These are phyloP conservation scores for Penstemon newberryi DNA, from an alignment of 257 asterid species.

Conservation along the genomic window DNA sequence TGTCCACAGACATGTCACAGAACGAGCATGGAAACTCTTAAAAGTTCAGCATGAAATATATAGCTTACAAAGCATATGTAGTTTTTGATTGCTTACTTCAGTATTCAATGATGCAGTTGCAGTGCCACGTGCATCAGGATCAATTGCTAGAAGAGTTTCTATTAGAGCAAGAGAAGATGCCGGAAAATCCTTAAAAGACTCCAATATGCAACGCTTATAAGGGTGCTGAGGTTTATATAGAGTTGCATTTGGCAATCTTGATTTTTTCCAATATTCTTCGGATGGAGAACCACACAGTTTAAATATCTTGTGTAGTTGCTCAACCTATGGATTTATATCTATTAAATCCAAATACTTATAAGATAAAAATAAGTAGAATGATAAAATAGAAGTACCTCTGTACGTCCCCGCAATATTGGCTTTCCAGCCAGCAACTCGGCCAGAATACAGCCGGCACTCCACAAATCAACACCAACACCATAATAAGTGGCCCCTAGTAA, in stretches of 20 bases:
- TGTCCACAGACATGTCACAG: conserved; percentile 31
- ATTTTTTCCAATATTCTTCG: conserved; percentile 88
- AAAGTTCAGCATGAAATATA: background rate
- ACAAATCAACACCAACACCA: conserved; percentile 83
- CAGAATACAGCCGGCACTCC: conserved; percentile 98
- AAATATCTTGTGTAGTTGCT: conserved; percentile 91
- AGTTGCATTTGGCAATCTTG: conserved; percentile 68
- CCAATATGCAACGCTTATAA: conserved; percentile 63
- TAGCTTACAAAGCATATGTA: background rate
- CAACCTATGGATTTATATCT: conserved; percentile 49
- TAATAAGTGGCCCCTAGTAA: conserved; percentile 78
- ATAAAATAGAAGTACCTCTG: conserved; percentile 59
- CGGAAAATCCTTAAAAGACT: conserved; percentile 77
- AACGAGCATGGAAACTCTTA: background rate
- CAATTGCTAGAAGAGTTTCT: conserved; percentile 72
- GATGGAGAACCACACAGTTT: conserved; percentile 90
- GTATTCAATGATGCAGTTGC: conserved; percentile 73
- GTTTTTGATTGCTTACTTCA: conserved; percentile 48
- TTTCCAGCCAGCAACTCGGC: conserved; percentile 84
- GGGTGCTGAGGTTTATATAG: conserved; percentile 82
- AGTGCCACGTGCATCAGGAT: conserved; percentile 81
- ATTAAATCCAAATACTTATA: background rate
- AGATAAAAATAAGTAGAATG: background rate
- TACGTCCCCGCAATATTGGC: conserved; percentile 89
- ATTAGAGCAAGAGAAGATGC: conserved; percentile 58